phyloP scores from a whole-genome alignment of 305 asterid species.

The Petunia hybrid region DNA sequence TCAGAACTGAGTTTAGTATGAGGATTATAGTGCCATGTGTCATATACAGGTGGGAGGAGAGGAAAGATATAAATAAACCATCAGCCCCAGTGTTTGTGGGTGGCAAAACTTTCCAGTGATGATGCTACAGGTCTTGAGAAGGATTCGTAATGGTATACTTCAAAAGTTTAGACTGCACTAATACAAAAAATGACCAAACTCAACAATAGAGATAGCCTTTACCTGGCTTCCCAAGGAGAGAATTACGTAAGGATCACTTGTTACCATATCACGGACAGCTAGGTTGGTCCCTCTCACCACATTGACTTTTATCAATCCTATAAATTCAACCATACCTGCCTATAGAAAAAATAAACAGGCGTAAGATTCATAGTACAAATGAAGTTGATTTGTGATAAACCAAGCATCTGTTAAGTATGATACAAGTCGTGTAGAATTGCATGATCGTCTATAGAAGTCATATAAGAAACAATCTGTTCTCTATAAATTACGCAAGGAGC shows the following conservation, averaged over 20 bases:
- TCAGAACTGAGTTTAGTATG: slow-evolving; percentile 27
- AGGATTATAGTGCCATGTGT: background rate
- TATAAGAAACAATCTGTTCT: background rate
- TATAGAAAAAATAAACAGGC: slow-evolving; percentile 41
- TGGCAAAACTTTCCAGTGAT: background rate
- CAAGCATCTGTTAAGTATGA: background rate
- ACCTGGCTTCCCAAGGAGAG: slow-evolving; percentile 81
- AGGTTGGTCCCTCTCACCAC: slow-evolving; percentile 77
- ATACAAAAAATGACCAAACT: background rate
- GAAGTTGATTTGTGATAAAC: slow-evolving; percentile 24
- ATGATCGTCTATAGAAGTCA: background rate
- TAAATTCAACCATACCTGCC: slow-evolving; percentile 92
- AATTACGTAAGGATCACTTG: slow-evolving; percentile 87
- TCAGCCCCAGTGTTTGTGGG: background rate
- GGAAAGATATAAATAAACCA: background rate
- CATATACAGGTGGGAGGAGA: background rate
- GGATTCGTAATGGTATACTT: background rate
- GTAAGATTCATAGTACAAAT: slow-evolving; percentile 14
- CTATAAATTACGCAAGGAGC: background rate
- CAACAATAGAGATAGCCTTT: slow-evolving; percentile 28
- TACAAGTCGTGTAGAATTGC: background rate
- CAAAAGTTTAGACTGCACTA: slow-evolving; percentile 1
- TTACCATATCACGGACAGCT: slow-evolving; percentile 80
- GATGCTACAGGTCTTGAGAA: background rate
- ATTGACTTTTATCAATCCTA: slow-evolving; percentile 77